Evolutionary conservation across 1,139 yeast genomes (phyloP).

Genomic region (Yamadazyma taylorii): DNA sequence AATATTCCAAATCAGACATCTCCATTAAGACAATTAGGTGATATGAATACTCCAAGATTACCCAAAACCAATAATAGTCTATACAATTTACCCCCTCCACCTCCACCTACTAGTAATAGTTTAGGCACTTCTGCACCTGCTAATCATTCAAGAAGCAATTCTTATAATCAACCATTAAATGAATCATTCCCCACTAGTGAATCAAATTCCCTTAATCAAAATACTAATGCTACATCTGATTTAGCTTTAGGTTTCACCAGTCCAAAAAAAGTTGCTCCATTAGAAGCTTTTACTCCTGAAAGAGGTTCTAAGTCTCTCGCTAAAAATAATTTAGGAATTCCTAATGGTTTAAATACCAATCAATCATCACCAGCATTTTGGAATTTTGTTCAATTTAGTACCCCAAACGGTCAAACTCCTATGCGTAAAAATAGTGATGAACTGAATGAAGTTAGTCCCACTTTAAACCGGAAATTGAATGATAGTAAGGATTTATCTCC

Average conservation of each 20-base stretch:
- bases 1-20: slow-evolving; percentile 22
- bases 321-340: slow-evolving; percentile 17
- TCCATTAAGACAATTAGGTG: slow-evolving; percentile 32
- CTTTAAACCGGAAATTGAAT: slow-evolving; percentile 31
- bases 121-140: slow-evolving; percentile 19
- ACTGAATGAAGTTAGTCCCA: slow-evolving; percentile 42
- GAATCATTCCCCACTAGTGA: slow-evolving; percentile 14
- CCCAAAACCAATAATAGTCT: slow-evolving; percentile 34
- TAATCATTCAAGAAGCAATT: slow-evolving; percentile 28
- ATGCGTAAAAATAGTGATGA: slow-evolving; percentile 39
- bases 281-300: slow-evolving; percentile 84
- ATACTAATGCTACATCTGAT: slow-evolving; percentile 28
- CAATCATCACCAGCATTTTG: slow-evolving; percentile 74
- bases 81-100: slow-evolving; percentile 39
- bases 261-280: slow-evolving; percentile 60
- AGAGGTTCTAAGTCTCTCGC: slow-evolving; percentile 53
- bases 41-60: slow-evolving; percentile 33
- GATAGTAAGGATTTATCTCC: slow-evolving; percentile 16
- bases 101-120: slow-evolving; percentile 19
- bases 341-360: slow-evolving; percentile 29
- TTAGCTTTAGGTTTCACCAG: slow-evolving; percentile 43
- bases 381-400: slow-evolving; percentile 77
- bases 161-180: slow-evolving; percentile 22
- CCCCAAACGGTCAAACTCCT: slow-evolving; percentile 58
- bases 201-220: slow-evolving; percentile 8